Conservation (phyloP, 2,329 filamentous ascomycete genomes). For the Sclerotinia nivalis region DNA sequence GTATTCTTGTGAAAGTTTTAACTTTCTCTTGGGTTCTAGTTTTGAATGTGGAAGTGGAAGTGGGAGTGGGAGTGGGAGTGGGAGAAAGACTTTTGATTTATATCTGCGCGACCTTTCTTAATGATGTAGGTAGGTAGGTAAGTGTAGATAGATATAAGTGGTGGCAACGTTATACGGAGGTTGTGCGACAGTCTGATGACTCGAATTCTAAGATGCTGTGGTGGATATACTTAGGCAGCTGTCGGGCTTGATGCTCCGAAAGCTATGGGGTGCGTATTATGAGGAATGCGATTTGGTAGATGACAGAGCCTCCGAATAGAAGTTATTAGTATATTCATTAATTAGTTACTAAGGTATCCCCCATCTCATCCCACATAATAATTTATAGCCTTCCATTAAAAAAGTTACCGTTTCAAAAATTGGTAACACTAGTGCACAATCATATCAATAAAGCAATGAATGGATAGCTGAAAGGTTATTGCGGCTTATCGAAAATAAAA, state of each 20-base stretch:
- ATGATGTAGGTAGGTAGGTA: too few species aligned
- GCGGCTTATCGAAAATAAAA: neutral
- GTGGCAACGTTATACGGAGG: neutral
- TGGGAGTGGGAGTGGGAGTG: neutral
- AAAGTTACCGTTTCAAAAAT: neutral
- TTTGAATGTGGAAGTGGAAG: neutral
- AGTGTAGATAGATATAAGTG: neutral
- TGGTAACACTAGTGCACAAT: neutral
- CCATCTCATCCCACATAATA: neutral
- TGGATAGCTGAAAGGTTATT: neutral
- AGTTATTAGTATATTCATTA: too few species aligned
- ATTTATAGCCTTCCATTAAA: too few species aligned
- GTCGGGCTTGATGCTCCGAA: neutral
- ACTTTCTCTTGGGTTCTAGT: neutral
- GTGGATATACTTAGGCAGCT: neutral
- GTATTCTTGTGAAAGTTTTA: neutral
- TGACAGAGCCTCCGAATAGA: neutral
- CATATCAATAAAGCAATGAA: neutral
- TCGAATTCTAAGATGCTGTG: neutral
- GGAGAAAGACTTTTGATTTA: neutral
- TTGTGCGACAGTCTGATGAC: slow-evolving; percentile 4
- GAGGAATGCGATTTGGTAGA: neutral
- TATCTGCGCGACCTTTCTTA: neutral
- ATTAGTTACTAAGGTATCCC: too few species aligned
- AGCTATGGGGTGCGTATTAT: neutral